phyloP scores from a whole-genome alignment of 2,329 filamentous ascomycete species.

The Diaporthe citriasiana region DNA sequence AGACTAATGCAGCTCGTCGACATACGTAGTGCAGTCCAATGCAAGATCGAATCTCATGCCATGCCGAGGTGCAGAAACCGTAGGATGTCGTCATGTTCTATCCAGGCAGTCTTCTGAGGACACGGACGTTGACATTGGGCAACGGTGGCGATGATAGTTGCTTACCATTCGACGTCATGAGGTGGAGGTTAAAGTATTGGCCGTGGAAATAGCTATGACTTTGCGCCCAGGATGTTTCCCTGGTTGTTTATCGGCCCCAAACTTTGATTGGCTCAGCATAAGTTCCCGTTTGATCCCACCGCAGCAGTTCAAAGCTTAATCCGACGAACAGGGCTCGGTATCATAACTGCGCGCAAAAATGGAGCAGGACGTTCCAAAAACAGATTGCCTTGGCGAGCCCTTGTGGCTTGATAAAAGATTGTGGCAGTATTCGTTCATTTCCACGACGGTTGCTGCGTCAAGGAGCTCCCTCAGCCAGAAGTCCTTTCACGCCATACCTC shows the following conservation, averaged over 20 bases:
- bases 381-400: not conserved
- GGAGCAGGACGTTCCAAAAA: not conserved
- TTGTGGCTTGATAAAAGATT: conserved; percentile 1
- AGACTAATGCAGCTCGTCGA: not conserved
- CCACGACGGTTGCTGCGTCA: not conserved
- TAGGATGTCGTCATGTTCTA: not conserved
- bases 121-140: not conserved
- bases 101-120: not conserved
- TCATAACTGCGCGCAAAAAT: not conserved
- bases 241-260: not conserved
- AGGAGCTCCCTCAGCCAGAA: not conserved
- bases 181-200: not conserved
- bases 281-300: not conserved
- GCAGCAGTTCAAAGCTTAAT: not conserved
- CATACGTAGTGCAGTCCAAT: not conserved
- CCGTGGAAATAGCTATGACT: conserved; percentile 5
- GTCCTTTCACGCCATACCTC: not conserved
- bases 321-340: not conserved
- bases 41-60: not conserved
- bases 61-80: not conserved
- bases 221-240: conserved; percentile 11
- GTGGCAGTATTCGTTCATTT: not conserved
- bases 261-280: conserved; percentile 8
- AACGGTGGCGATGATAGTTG: not conserved
- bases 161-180: conserved; percentile 28